Evolutionary conservation across 179 eudicot species (phyloP), one percentile per base, ranked within the genome.

Genomic region (Corrigiola litoralis): DNA sequence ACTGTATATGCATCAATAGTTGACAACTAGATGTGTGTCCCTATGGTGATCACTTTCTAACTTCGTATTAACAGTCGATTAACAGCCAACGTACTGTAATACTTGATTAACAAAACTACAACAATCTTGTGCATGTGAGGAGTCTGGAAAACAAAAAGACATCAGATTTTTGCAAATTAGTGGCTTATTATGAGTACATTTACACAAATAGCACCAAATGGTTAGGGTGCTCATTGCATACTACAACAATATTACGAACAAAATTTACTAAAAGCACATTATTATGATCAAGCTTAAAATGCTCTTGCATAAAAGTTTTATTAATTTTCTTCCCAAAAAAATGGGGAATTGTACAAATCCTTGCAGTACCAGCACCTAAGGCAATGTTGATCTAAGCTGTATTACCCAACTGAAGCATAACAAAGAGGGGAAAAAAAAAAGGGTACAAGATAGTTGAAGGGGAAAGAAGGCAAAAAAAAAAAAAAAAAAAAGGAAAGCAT

Each of bases 241-340:
- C n/a, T n/a, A n/a, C n/a, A n/a, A n/a, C n/a, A n/a, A n/a, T n/a
- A 29, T 53, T 24, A 55, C 18, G 33, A 16, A 55, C 7, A 32
- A 17, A 17, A 17, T 32, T 55, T 33, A 5, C 34, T 33, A 53
- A n/a, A n/a, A n/a, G n/a, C n/a, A n/a, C n/a, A n/a, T n/a, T n/a
- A n/a, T n/a, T n/a, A n/a, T n/a, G n/a, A 52, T 49, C 42, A 60
- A 69, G 41, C 55, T 63, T 54, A 16, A 52, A 61, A 48, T 31
- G 74, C 68, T 58, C 58, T 70, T 70, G 51, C 46, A 61, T 20
- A 54, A 70, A 54, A 13, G 32, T 38, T 70, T 70, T 70, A 70
- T 70, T 70, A 63, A 63, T 67, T 53, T 73, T 63, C 68, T 62
- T 73, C 68, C 77, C 72, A 73, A 60, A 73, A 56, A 66, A 73